Conservation (phyloP, 805 yeast genomes). For the Metschnikowia shivogae region DNA sequence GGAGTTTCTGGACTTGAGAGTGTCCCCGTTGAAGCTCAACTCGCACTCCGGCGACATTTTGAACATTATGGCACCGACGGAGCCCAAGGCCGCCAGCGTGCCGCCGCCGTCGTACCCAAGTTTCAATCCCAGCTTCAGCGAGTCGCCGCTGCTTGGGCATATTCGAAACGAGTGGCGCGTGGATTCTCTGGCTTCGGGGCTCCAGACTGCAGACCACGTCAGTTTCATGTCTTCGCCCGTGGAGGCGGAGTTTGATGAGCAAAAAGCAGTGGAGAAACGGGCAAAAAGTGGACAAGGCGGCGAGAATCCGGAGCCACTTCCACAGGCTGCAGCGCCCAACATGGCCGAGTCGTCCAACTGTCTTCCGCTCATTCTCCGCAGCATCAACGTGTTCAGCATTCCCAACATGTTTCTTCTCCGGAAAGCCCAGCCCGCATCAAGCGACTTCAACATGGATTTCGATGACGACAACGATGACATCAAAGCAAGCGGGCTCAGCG, state of each 20-base stretch:
- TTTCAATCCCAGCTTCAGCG: neutral
- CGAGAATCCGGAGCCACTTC: neutral
- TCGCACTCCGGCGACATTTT: conserved; percentile 6
- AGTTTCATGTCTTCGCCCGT: conserved; percentile 1
- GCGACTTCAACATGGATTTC: conserved; percentile 31
- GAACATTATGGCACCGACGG: neutral
- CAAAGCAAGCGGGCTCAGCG: conserved; percentile 28
- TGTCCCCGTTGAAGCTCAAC: conserved; percentile 13
- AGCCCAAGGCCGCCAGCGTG: neutral
- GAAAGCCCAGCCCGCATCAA: conserved; percentile 15
- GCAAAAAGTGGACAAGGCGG: neutral
- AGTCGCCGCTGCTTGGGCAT: neutral
- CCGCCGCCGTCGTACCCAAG: neutral
- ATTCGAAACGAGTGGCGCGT: conserved; percentile 1
- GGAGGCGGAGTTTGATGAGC: neutral
- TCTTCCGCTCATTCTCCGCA: conserved; percentile 63
- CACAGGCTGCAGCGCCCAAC: neutral
- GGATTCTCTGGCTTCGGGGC: conserved; percentile 1
- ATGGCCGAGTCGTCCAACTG: conserved; percentile 49
- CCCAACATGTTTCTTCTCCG: conserved; percentile 47
- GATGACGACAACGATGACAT: conserved; percentile 35
- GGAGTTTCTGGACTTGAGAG: conserved; percentile 9
- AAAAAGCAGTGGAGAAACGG: neutral
- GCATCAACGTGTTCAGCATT: conserved; percentile 58
- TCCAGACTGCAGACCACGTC: neutral